Evolutionary conservation across 352 stramenopile genomes (phyloP).

Genomic region (Elongisporangium senticosum): DNA sequence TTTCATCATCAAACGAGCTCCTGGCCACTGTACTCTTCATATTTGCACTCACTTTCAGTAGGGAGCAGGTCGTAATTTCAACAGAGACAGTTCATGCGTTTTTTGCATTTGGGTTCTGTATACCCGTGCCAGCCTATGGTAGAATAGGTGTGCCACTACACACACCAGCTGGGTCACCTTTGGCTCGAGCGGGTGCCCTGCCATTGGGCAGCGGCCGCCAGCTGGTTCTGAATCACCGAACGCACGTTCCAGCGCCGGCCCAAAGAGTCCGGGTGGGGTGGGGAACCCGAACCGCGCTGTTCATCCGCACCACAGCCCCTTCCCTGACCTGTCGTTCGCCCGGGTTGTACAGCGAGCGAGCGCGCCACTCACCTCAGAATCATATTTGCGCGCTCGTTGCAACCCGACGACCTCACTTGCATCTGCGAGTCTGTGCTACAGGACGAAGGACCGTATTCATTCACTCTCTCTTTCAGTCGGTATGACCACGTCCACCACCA

Average conservation of each 20-base stretch:
- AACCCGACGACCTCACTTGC: not conserved
- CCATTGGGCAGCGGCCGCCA: not conserved
- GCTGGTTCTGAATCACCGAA: not conserved
- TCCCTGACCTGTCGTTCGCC: not conserved
- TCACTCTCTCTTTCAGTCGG: not conserved
- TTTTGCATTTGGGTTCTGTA: not conserved
- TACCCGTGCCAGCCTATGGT: not conserved
- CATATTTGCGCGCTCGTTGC: not conserved
- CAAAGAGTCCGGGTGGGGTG: not conserved
- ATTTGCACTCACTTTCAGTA: not conserved
- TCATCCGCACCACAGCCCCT: not conserved
- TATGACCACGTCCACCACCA: conserved; percentile 35
- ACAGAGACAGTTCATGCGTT: not conserved
- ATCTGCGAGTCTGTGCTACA: not conserved
- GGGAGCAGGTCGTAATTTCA: not conserved
- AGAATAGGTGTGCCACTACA: not conserved
- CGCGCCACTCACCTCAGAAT: not conserved
- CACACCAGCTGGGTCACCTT: not conserved
- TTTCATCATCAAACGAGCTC: not conserved
- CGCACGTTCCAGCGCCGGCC: not conserved
- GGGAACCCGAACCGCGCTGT: not conserved
- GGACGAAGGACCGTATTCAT: not conserved
- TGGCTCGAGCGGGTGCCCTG: not conserved
- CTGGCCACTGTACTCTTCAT: too few relatives aligned
- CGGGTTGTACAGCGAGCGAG: not conserved